Evolutionary conservation across 2,329 filamentous ascomycete genomes (phyloP).

Genomic region (Sporothrix pallida): DNA sequence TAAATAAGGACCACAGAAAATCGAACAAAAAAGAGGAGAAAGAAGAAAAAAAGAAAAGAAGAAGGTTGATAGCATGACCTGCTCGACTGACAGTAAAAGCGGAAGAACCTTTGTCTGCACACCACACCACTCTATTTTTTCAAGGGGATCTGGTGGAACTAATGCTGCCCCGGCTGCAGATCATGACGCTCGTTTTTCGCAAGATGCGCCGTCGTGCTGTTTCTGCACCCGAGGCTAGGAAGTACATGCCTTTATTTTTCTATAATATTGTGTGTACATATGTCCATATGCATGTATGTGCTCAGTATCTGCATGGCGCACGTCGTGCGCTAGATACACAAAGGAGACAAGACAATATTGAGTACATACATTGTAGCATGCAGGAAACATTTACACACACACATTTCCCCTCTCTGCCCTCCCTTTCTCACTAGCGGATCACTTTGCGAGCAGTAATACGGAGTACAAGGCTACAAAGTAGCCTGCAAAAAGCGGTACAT

Average conservation of each 20-base stretch:
- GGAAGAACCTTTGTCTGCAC: neutral
- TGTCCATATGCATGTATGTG: neutral
- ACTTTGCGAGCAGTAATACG: constrained; percentile 14
- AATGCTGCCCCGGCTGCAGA: constrained; percentile 26
- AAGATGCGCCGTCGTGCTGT: constrained; percentile 16
- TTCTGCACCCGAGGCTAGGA: constrained; percentile 13
- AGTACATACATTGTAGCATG: neutral
- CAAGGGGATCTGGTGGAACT: constrained; percentile 33
- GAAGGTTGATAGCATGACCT: constrained; percentile 4
- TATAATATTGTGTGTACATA: neutral
- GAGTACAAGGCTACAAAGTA: neutral
- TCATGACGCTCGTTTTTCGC: constrained; percentile 21
- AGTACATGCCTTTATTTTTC: constrained; percentile 4
- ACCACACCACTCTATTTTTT: neutral
- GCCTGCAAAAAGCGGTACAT: neutral
- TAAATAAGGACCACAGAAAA: neutral
- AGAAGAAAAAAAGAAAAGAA: neutral
- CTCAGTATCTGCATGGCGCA: neutral
- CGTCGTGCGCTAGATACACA: neutral
- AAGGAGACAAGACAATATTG: neutral
- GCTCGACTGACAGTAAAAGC: too few relatives aligned
- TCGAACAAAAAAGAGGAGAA: neutral
- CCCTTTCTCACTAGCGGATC: constrained; percentile 8
- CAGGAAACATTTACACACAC: neutral
- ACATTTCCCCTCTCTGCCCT: neutral